Evolutionary conservation across 83 land plant genomes (phyloP), one percentile per base, ranked within the genome.

Genomic region (Diphasiastrum complanatum): DNA sequence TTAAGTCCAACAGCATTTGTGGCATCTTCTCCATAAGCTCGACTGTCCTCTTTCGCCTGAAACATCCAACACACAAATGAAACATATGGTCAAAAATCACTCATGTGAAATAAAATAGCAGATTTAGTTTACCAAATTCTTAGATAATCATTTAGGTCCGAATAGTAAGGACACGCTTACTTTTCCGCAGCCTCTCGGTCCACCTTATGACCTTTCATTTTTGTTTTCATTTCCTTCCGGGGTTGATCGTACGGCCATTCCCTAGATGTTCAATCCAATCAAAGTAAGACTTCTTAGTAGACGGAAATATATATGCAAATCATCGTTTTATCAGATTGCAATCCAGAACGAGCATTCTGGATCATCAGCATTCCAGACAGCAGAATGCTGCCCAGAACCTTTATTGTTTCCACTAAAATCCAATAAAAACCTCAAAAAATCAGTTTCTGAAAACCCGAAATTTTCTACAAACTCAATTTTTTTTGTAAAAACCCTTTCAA

Each of bases 1-100:
- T 91, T 70, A 82, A 78, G 26, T 77, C 91, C 33, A 83, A 62
- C 45, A 87, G 65, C 87, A 81, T 87, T 16, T 82, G 70, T 1
- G 97, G 95, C 97, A 91, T 91, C 51, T 82, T 77, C 73, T 72
- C 75, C 97, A 91, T 91, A 69, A 91, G 60, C 48, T 83, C 83
- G 10, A 75, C 86, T 0, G 95, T 91, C 25, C 84, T 73, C 16
- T 77, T 88, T 36, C 95, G 73, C 51, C 86, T 83, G 59, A 25
- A 61, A 32, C 19, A 52, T 30, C 16, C 28, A 48, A 67, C 31
- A 62, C 56, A 27, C 26, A 58, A 33, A 24, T 58, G 46, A 43
- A 0, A 34, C 23, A 0, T 20, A 0, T 23, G 2, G 5, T 22
- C 40, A 33, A 0, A 5, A 25, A 19, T 11, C 30, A 54, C 3